phyloP scores from a whole-genome alignment of 2,329 filamentous ascomycete genomes.

The Teratosphaeria pseudoeucalypti region DNA sequence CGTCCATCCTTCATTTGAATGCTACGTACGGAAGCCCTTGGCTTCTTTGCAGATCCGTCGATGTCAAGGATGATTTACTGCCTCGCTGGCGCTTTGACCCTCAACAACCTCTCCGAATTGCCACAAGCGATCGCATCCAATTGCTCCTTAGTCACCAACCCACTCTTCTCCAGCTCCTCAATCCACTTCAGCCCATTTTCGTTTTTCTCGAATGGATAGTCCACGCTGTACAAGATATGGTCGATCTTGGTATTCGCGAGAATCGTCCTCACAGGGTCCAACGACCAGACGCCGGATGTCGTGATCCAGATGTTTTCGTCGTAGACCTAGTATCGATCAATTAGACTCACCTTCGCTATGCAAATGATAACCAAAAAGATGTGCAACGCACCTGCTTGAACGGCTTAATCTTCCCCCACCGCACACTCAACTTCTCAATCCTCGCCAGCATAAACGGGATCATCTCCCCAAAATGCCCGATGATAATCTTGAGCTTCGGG shows the following conservation, averaged over 20 bases:
- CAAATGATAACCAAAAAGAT: too few species aligned
- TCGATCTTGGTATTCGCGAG: conserved; percentile 32
- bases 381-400: background rate
- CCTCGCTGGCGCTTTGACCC: conserved; percentile 19
- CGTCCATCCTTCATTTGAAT: too few species aligned
- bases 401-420: conserved; percentile 24
- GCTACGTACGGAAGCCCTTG: too few species aligned
- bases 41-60: too few species aligned
- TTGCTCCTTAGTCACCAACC: conserved; percentile 40
- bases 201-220: conserved; percentile 48
- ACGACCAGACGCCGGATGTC: conserved; percentile 45
- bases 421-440: conserved; percentile 23
- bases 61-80: background rate
- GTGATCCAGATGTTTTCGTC: conserved; percentile 50
- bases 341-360: background rate
- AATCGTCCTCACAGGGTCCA: conserved; percentile 39
- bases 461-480: conserved; percentile 49
- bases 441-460: conserved; percentile 48
- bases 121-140: conserved; percentile 40
- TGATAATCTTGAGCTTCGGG: conserved; percentile 44
- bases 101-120: conserved; percentile 42
- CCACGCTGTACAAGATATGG: conserved; percentile 47
- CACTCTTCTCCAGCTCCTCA: conserved; percentile 40
- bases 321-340: conserved; percentile 32
- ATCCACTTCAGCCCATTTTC: conserved; percentile 42